A percentile compares a stretch with the other conserved stretches of the same genome.
Evolutionary conservation across 768 basidiomycete genomes (phyloP).

Genomic region (Pleurotus tuoliensis): DNA sequence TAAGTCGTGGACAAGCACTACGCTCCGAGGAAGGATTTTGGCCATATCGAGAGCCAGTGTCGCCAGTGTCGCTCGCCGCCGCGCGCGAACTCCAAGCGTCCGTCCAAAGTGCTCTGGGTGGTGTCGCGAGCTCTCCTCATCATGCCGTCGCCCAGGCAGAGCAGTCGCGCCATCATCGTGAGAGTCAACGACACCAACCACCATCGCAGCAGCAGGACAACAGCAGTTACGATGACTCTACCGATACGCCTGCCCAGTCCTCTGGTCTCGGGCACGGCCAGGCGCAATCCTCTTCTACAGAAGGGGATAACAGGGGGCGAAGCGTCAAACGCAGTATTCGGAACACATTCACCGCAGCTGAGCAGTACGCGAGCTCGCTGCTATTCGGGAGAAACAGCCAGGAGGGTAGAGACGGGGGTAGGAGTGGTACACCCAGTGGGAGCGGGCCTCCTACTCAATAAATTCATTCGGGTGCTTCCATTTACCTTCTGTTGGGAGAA

Average conservation of each 20-base stretch:
- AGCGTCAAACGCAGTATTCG: slow-evolving; percentile 64
- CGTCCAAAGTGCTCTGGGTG: slow-evolving; percentile 23
- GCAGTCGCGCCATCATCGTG: neutral
- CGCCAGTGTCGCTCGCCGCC: slow-evolving; percentile 25
- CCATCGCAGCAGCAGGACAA: slow-evolving; percentile 2
- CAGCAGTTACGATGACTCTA: neutral
- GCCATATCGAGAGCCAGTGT: slow-evolving; percentile 41
- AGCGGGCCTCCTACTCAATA: slow-evolving; percentile 1
- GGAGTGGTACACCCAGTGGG: slow-evolving; percentile 1
- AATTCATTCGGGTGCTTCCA: neutral
- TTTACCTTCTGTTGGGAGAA: too few species aligned
- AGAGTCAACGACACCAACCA: neutral
- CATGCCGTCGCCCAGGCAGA: neutral
- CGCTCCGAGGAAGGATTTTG: slow-evolving; percentile 20
- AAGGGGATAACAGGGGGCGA: slow-evolving; percentile 46
- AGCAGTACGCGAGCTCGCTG: slow-evolving; percentile 63
- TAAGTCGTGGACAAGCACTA: neutral
- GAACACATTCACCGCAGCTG: slow-evolving; percentile 65
- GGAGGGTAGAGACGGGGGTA: slow-evolving; percentile 14
- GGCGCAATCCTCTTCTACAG: slow-evolving; percentile 7
- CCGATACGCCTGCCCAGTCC: neutral
- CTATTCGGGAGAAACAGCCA: slow-evolving; percentile 51
- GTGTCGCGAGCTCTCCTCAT: slow-evolving; percentile 6
- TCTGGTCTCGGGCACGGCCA: neutral
- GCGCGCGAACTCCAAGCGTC: slow-evolving; percentile 39